These are phyloP conservation scores for Lichtheimia ornata DNA, from an alignment of 371 early-diverging fungal genomes.

Conservation along the genomic window DNA sequence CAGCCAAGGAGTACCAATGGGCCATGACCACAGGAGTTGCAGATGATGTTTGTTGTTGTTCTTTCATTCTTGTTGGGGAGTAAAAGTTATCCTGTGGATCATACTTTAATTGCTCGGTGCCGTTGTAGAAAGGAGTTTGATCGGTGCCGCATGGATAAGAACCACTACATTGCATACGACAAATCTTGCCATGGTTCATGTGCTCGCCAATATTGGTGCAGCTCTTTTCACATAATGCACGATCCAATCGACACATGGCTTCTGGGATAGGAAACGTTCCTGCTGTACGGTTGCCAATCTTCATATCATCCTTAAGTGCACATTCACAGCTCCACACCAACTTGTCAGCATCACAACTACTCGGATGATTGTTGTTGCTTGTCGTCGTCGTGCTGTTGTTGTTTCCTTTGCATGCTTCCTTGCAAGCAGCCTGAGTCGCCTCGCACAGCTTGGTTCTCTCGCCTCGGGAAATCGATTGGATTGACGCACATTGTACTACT, in stretches of 20 bases:
- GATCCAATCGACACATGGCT: constrained; percentile 11
- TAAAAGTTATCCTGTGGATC: neutral
- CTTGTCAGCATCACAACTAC: constrained; percentile 1
- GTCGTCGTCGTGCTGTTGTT: neutral
- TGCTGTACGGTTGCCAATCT: constrained; percentile 1
- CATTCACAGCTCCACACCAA: constrained; percentile 8
- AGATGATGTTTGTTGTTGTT: neutral
- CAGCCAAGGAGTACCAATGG: too few species aligned
- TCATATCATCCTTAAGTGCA: neutral
- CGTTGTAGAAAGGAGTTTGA: constrained; percentile 10
- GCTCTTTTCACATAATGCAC: constrained; percentile 6
- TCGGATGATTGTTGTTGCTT: neutral
- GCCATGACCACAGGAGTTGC: too few species aligned
- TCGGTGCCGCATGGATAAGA: constrained; percentile 11
- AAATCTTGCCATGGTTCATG: constrained; percentile 5
- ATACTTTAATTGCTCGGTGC: neutral
- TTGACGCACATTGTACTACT: too few species aligned
- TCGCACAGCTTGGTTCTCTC: too few species aligned
- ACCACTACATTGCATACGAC: constrained; percentile 8
- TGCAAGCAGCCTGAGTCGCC: too few species aligned
- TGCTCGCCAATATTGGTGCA: constrained; percentile 9
- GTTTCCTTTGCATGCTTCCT: neutral
- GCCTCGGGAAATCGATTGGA: too few species aligned
- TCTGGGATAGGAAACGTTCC: constrained; percentile 10
- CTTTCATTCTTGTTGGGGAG: neutral